phyloP scores from a whole-genome alignment of 1,139 yeast genomes.

The Lodderomyces orthopsilosis region DNA sequence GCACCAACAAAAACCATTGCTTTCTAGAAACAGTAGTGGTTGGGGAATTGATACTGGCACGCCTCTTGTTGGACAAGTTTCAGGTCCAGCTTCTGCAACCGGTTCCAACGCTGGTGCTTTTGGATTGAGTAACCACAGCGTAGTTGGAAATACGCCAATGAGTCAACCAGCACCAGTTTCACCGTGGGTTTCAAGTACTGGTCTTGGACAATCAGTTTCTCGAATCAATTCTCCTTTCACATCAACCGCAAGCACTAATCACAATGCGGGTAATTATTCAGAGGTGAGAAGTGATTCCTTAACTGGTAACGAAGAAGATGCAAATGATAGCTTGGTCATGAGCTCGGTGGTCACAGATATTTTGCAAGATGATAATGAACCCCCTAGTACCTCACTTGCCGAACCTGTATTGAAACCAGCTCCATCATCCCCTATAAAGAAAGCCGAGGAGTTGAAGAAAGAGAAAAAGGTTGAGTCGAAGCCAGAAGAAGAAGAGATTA shows the following conservation, averaged over 20 bases:
- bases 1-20: conserved; percentile 29
- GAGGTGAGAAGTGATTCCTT: conserved; percentile 4
- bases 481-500: conserved; percentile 3
- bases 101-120: conserved; percentile 1
- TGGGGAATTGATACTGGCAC: conserved; percentile 38
- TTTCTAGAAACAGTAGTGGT: conserved; percentile 36
- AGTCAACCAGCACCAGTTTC: conserved; percentile 36
- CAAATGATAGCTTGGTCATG: conserved; percentile 24
- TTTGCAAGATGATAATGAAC: conserved; percentile 28
- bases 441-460: background rate
- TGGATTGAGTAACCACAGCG: conserved; percentile 25
- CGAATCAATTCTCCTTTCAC: conserved; percentile 45
- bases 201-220: conserved; percentile 29
- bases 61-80: conserved; percentile 9
- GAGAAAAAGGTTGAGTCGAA: background rate
- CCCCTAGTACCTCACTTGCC: conserved; percentile 1
- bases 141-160: conserved; percentile 21
- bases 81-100: conserved; percentile 5
- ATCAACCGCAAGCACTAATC: conserved; percentile 18
- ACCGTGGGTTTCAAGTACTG: conserved; percentile 35
- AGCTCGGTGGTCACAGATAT: conserved; percentile 39
- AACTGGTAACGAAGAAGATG: conserved; percentile 17
- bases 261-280: background rate
- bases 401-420: background rate
- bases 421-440: background rate